phyloP scores from a whole-genome alignment of 2,329 filamentous ascomycete genomes.

The Epichloe scottii region DNA sequence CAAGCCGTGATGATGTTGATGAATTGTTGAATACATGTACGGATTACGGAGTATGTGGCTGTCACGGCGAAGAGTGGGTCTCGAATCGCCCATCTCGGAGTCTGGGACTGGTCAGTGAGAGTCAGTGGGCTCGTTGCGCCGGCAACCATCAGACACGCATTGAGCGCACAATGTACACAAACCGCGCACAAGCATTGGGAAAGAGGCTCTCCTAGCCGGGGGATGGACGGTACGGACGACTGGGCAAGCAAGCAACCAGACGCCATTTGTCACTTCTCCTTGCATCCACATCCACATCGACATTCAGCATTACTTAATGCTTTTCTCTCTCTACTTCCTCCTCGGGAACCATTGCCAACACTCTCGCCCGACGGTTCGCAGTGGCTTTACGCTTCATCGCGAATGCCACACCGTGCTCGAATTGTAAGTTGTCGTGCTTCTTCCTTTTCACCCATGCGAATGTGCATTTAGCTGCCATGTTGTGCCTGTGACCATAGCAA shows the following conservation, averaged over 20 bases:
- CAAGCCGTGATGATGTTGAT: too few species aligned
- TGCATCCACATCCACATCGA: constrained; percentile 7
- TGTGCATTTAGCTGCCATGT: background rate
- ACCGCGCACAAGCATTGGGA: constrained; percentile 8
- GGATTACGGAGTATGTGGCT: too few species aligned
- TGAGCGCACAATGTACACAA: constrained; percentile 21
- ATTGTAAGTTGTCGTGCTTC: constrained; percentile 12
- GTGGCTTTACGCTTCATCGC: constrained; percentile 10
- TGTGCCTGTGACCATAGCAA: background rate
- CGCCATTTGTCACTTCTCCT: constrained; percentile 5
- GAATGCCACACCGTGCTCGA: constrained; percentile 16
- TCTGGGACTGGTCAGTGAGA: background rate
- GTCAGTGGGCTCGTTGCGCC: constrained; percentile 8
- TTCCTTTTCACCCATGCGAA: background rate
- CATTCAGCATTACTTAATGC: constrained; percentile 19
- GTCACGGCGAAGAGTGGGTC: background rate
- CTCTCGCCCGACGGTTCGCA: background rate
- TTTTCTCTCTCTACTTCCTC: background rate
- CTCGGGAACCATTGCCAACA: background rate
- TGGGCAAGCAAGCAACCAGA: background rate
- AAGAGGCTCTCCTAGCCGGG: constrained; percentile 3
- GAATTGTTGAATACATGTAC: too few species aligned
- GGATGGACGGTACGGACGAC: background rate
- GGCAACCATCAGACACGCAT: constrained; percentile 14
- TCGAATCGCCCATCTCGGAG: background rate